Base-by-base conservation (phyloP, 306 rosid species). In the Fragaria ananassa region DNA sequence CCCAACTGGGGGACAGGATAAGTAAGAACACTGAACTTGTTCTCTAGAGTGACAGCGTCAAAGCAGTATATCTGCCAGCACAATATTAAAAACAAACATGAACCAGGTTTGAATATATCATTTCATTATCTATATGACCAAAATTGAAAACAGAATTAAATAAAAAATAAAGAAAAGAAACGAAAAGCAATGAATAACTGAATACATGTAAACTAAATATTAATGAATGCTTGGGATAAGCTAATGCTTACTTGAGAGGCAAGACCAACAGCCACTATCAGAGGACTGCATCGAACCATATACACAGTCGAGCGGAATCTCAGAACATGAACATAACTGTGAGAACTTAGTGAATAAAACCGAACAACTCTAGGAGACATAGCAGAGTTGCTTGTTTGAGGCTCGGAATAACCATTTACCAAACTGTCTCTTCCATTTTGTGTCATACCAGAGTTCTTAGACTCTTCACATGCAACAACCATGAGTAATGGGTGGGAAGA, bases 261-360 rank as follows among this genome's bases (percentile, higher is more conserved):
- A 77, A 92, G 99, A 84, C 98, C 96, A 56, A 92, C 94, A 29
- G 98, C 98, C 57, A 96, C 97, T 74, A 92, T 81, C 83, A 80
- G 87, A 71, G 93, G 92, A 88, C 96, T 96, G 92, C 99, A 96
- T 85, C 99, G 89, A 74, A 96, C 91, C 98, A 89, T 91, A 81
- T 87, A 89, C 72, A 96, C 97, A 60, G 91, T 91, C 25, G 99
- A 92, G 29, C 99, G 92, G 71, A 96, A 96, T 83, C 98, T 87
- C 83, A 96, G 87, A 76, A 93, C 94, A 86, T 96, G 99, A 72
- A 96, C 99, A 84, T 96, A 96, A 78, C 80, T 82, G 83, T 80
- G 90, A 76, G 96, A 86, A 84, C 83, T 89, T 44, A 96, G 85
- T 2, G 99, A 96, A 89, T 96, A 96, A 85, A 96, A 96, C 76